These are phyloP conservation scores for Botryosphaeria dothidea DNA, from an alignment of 2,329 filamentous ascomycete species.

Conservation along the genomic window DNA sequence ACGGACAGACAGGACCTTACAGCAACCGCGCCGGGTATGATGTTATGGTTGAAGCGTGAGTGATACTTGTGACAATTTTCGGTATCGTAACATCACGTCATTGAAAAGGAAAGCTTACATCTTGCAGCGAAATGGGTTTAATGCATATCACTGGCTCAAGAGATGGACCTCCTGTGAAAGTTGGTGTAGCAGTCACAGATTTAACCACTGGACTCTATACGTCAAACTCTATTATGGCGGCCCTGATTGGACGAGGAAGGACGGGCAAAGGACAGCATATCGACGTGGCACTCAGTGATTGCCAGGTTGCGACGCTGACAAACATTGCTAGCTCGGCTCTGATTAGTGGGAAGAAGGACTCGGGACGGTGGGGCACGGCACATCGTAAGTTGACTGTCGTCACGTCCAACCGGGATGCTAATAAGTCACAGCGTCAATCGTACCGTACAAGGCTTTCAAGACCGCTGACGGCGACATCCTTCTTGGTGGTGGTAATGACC, in stretches of 20 bases:
- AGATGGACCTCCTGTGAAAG: constrained; percentile 91
- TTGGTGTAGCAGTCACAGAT: constrained; percentile 95
- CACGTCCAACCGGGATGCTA: neutral
- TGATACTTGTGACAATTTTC: constrained; percentile 8
- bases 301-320: constrained; percentile 89
- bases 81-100: neutral
- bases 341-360: constrained; percentile 83
- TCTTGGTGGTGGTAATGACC: constrained; percentile 65
- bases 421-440: constrained; percentile 75
- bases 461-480: constrained; percentile 64
- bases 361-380: constrained; percentile 91
- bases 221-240: constrained; percentile 93
- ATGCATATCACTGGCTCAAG: constrained; percentile 97
- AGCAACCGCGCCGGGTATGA: constrained; percentile 88
- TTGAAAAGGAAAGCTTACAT: constrained; percentile 22
- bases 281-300: constrained; percentile 88
- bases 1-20: constrained; percentile 93
- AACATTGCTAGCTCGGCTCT: constrained; percentile 93
- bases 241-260: constrained; percentile 71
- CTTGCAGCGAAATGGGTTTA: constrained; percentile 74
- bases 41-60: constrained; percentile 91
- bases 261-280: constrained; percentile 88
- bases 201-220: constrained; percentile 94
- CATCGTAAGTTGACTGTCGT: constrained; percentile 65
- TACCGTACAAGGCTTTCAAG: constrained; percentile 84